Conservation (phyloP, 805 yeast species). For the Wickerhamia fluorescens region DNA sequence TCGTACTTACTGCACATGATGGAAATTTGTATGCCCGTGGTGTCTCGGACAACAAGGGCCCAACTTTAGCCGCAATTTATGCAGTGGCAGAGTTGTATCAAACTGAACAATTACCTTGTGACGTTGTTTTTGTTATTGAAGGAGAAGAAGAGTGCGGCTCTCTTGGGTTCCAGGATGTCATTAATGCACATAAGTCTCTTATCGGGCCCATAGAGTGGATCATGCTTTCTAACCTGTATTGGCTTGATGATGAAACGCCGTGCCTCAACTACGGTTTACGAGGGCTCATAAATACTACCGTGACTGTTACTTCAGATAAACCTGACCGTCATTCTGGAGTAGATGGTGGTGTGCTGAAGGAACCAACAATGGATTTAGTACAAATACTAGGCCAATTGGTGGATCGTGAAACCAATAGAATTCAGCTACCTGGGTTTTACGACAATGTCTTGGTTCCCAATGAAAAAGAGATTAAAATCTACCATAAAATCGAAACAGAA, state of each 20-base stretch:
- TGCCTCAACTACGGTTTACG: constrained; percentile 91
- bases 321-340: constrained; percentile 96
- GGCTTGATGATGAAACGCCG: constrained; percentile 87
- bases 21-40: constrained; percentile 92
- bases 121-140: constrained; percentile 78
- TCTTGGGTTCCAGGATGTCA: constrained; percentile 67
- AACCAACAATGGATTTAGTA: constrained; percentile 83
- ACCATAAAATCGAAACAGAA: constrained; percentile 49
- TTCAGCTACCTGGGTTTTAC: constrained; percentile 67
- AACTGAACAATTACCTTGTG: constrained; percentile 48
- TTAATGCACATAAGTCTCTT: constrained; percentile 40
- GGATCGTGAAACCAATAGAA: constrained; percentile 29
- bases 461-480: constrained; percentile 50
- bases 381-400: constrained; percentile 62
- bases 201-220: constrained; percentile 85
- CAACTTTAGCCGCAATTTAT: constrained; percentile 76
- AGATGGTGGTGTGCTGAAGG: constrained; percentile 86
- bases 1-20: constrained; percentile 62
- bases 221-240: constrained; percentile 81
- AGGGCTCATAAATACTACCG: constrained; percentile 80
- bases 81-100: constrained; percentile 71
- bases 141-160: constrained; percentile 97
- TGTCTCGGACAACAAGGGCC: constrained; percentile 93
- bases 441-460: constrained; percentile 56
- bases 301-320: constrained; percentile 60